phyloP scores from a whole-genome alignment of 345 rosid species.

The Bruguiera parviflora region DNA sequence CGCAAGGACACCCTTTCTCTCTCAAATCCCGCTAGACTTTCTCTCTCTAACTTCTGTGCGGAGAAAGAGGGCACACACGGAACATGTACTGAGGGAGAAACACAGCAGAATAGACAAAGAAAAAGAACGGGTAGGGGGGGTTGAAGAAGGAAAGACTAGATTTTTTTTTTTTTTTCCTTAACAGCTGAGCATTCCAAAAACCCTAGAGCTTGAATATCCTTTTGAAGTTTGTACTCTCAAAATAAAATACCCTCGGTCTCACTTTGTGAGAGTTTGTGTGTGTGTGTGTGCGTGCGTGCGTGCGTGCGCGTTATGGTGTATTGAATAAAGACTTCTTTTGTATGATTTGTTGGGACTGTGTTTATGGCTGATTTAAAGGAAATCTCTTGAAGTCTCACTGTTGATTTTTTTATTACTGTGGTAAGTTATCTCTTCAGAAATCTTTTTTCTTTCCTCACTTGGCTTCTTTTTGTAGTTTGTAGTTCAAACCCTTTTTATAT shows the following conservation, averaged over 20 bases:
- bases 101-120: constrained; percentile 3
- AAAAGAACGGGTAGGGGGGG: constrained; percentile 7
- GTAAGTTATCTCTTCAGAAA: constrained; percentile 21
- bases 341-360: constrained; percentile 2
- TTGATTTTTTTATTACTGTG: not conserved
- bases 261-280: not conserved
- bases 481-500: constrained; percentile 20
- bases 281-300: not conserved
- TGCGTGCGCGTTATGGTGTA: not conserved
- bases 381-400: not conserved
- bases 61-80: constrained; percentile 42
- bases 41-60: constrained; percentile 55
- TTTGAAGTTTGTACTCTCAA: constrained; percentile 3
- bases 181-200: constrained; percentile 7
- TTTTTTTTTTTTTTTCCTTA: constrained; percentile 9
- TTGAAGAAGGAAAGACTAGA: constrained; percentile 15
- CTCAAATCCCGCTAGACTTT: constrained; percentile 15
- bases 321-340: not conserved
- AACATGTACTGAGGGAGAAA: constrained; percentile 26
- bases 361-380: constrained; percentile 11
- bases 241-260: constrained; percentile 2
- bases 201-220: constrained; percentile 33
- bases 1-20: constrained; percentile 63
- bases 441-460: constrained; percentile 15
- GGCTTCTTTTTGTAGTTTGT: constrained; percentile 2